Evolutionary conservation across 179 eudicot species (phyloP), one percentile per base, ranked within the genome.

Genomic region (Beta macrorhiza): DNA sequence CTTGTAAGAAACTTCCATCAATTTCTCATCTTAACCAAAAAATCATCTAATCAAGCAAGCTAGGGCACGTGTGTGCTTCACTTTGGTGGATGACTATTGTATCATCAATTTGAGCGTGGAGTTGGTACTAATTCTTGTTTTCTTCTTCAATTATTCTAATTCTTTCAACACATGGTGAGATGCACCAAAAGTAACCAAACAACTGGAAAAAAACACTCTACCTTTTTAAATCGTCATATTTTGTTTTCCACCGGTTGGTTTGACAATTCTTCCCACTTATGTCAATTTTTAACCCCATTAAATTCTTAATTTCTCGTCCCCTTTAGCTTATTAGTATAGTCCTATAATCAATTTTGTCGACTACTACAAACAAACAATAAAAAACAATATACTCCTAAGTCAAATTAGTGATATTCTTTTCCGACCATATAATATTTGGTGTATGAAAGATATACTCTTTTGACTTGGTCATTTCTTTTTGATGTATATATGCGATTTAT

Each of bases 91-190:
- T 1, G 14, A 29, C 53, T 29, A 37, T 20, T 4, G 13, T 67
- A 55, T 25, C 10, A 67, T 37, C 42, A 72, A 49, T 12, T 74
- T 79, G 52, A 79, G 52, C 79, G 72, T 79, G 47, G 80, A 79
- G 79, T 83, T 83, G 85, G 85, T 83, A 52, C 61, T 47, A 67
- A 65, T 67, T 74, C 72, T 83, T 83, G 82, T 83, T 78, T 82
- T 44, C 72, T 82, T 83, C 70, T 53, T 78, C 67, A 63, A 49
- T 78, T 63, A 67, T 8, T 22, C 62, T 37, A 19, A 52, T 19
- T 2, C 25, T 61, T 37, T 62, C 6, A n/a, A 8, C 19, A 74
- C 79, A 79, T 79, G 67, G 57, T 64, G 19, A 19, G 29, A 79
- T 65, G 25, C 81, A 78, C 67, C 56, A 42, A 71, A n/a, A 13